phyloP scores from a whole-genome alignment of 306 rosid genomes.

The Gastrolobium villosum region DNA sequence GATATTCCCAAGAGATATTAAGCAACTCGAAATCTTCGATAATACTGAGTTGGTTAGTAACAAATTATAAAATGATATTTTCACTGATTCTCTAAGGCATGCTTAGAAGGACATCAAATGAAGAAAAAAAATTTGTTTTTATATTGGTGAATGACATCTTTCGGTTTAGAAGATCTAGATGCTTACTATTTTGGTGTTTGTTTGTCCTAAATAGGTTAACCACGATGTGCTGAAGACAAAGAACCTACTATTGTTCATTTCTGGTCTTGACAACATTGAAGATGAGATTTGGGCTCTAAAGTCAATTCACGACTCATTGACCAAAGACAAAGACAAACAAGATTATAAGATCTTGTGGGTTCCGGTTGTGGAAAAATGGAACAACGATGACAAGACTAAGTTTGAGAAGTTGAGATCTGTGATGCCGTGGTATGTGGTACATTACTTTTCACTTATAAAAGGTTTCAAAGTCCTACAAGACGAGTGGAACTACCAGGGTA shows the following conservation, averaged over 20 bases:
- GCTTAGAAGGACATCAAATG: too few species aligned
- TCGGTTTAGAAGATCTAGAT: too few species aligned
- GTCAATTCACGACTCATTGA: constrained; percentile 20
- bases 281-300: constrained; percentile 27
- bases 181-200: too few species aligned
- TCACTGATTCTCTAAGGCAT: not conserved
- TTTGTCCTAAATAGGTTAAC: too few species aligned
- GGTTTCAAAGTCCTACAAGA: constrained; percentile 41
- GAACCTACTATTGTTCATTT: constrained; percentile 43
- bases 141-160: too few species aligned
- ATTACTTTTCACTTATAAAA: constrained; percentile 10
- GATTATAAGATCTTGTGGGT: constrained; percentile 51
- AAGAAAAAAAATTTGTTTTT: too few species aligned
- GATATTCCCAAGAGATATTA: not conserved
- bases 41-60: constrained; percentile 49
- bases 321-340: constrained; percentile 26
- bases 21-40: constrained; percentile 24
- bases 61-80: not conserved
- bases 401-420: not conserved
- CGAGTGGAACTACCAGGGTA: not conserved
- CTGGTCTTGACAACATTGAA: constrained; percentile 32
- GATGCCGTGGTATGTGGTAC: constrained; percentile 42
- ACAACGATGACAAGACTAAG: not conserved
- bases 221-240: not conserved
- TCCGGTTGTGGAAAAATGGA: constrained; percentile 37